Base-by-base conservation (phyloP, 129 eudicot genomes). In the Tagetes erecta region DNA sequence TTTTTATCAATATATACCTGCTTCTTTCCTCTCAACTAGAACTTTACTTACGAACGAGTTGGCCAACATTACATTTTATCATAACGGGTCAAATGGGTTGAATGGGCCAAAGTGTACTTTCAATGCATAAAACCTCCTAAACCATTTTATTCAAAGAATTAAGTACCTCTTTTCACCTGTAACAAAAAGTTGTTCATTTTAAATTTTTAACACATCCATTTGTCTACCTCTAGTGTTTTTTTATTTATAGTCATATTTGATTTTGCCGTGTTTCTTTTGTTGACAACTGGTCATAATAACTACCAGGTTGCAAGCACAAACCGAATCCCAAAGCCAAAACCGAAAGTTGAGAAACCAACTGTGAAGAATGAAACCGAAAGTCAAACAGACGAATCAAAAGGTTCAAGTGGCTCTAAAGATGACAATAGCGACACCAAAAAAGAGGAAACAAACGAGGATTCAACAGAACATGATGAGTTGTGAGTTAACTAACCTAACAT, bases 301-400 rank as follows among this genome's bases (percentile, higher is more conserved):
- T 70, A 80, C 37, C 77, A 94, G 99, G 97, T 94, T 77, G 80
- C 88, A 10, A 85, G 81, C 56, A 80, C 90, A 27, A 82, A 91
- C 70, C 85, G 83, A 76, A 94, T 94, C 70, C 97, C 97, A 0
- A 94, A 94, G 87, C 99, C 99, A 66, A 94, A 90, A 78, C 99
- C 97, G 1, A 94, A 90, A 72, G 84, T 94, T 5, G 93, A 86
- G 85, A 88, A 86, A 81, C 83, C 85, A 5, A 50, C 39, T n/a
- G 85, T 80, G 41, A 88, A 87, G 75, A 89, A 81, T 80, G 95
- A 88, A 45, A 84, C 88, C 0, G 85, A 84, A 56, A 80, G 39
- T 73, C 77, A 40, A 64, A 83, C 64, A 37, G 91, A 86, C 20
- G 85, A 84, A 42, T 9, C 82, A 64, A 76, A 66, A 41, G 38